Evolutionary conservation across 2,329 filamentous ascomycete genomes (phyloP).

Genomic region (Aureobasidium sp.): DNA sequence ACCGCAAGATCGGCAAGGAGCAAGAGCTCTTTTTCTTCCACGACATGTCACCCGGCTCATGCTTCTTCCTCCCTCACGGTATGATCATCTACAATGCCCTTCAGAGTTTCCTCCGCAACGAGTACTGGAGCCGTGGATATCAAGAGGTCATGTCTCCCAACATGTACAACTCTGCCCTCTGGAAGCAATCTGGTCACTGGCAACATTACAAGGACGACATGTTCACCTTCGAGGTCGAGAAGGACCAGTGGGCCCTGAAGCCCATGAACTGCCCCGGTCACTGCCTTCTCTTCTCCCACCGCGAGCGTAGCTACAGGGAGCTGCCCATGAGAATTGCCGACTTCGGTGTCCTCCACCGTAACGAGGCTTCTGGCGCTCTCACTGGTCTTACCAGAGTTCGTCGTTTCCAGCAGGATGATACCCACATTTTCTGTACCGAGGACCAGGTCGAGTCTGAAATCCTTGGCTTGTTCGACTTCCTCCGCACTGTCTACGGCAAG

Average conservation of each 20-base stretch:
- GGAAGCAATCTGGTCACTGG: conserved; percentile 96
- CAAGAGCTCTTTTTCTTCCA: conserved; percentile 98
- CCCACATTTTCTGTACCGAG: conserved; percentile 88
- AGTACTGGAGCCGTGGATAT: conserved; percentile 92
- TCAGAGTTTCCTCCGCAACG: conserved; percentile 68
- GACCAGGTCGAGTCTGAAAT: conserved; percentile 74
- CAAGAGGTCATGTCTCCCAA: conserved; percentile 93
- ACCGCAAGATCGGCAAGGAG: conserved; percentile 86
- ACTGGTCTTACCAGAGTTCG: conserved; percentile 86
- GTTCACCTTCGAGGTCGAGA: conserved; percentile 79
- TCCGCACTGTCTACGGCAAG: conserved; percentile 70
- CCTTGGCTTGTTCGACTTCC: conserved; percentile 77
- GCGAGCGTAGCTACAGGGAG: conserved; percentile 80
- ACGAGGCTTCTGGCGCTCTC: conserved; percentile 88
- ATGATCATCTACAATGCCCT: conserved; percentile 90
- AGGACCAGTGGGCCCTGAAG: conserved; percentile 79
- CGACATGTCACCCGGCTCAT: conserved; percentile 83
- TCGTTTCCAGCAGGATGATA: conserved; percentile 93
- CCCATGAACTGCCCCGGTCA: conserved; percentile 99
- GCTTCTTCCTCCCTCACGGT: conserved; percentile 88
- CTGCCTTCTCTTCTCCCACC: conserved; percentile 77
- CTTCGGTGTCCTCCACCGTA: conserved; percentile 90
- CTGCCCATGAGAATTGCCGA: conserved; percentile 89
- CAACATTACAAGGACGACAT: conserved; percentile 91
- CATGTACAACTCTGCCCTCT: conserved; percentile 89